Percentiles rank a stretch among this genome's conserved stretches.
Conservation (phyloP, 2,329 filamentous ascomycete genomes). For the Ramichloridium luteum region DNA sequence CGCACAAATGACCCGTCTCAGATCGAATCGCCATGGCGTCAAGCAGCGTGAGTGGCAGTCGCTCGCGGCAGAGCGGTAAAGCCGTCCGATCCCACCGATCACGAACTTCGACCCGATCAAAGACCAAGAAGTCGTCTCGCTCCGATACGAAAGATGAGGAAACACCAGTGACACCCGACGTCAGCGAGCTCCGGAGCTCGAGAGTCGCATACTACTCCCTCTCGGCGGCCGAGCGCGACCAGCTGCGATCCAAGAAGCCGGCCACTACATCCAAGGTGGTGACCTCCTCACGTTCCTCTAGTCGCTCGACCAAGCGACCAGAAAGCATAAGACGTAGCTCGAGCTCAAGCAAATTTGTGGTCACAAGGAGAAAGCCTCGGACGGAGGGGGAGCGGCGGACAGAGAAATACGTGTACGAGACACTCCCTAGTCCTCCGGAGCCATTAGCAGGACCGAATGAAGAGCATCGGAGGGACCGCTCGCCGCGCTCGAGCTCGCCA, state of each 20-base stretch:
- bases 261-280: slow-evolving; percentile 5
- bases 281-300: no score
- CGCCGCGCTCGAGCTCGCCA: slow-evolving; percentile 6
- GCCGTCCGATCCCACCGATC: slow-evolving; percentile 8
- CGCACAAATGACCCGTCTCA: no score
- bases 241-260: slow-evolving; percentile 3
- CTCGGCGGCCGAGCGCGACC: slow-evolving; percentile 6
- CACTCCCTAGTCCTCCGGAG: no score
- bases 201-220: slow-evolving; percentile 26
- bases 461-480: slow-evolving; percentile 1
- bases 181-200: slow-evolving; percentile 29
- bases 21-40: slow-evolving; percentile 13
- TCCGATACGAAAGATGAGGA: slow-evolving; percentile 8
- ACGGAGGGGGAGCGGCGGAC: slow-evolving; percentile 5
- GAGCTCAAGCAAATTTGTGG: no score
- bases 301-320: no score
- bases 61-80: slow-evolving; percentile 10
- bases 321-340: no score
- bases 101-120: slow-evolving; percentile 9
- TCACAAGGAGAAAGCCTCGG: slow-evolving; percentile 4
- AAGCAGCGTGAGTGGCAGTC: slow-evolving; percentile 13
- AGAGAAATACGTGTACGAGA: slow-evolving; percentile 10
- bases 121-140: slow-evolving; percentile 7
- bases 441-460: no score
- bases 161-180: slow-evolving; percentile 22